phyloP scores from a whole-genome alignment of 495 filamentous ascomycete genomes.

The Thermothielavioides terrestris region DNA sequence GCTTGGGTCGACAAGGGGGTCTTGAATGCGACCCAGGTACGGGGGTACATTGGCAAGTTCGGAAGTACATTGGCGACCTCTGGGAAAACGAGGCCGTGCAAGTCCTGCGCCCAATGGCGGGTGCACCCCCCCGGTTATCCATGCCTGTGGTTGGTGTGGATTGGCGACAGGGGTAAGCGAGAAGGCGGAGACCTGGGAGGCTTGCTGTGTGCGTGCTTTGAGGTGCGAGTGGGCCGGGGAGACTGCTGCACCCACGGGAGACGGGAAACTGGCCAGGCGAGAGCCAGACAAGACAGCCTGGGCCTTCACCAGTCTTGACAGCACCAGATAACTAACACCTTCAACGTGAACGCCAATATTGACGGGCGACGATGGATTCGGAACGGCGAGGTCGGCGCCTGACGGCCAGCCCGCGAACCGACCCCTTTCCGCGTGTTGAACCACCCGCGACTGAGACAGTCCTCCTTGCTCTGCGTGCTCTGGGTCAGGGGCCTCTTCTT shows the following conservation, averaged over 20 bases:
- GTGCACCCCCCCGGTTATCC: slow-evolving; percentile 2
- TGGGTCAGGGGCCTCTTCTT: background rate
- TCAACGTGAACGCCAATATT: background rate
- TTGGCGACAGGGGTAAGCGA: slow-evolving; percentile 17
- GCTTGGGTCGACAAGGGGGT: slow-evolving; percentile 6
- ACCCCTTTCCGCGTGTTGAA: background rate
- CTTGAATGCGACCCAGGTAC: slow-evolving; percentile 7
- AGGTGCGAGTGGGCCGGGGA: background rate
- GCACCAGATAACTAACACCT: too few relatives aligned
- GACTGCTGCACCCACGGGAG: slow-evolving; percentile 3
- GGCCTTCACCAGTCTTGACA: background rate
- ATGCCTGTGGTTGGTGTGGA: slow-evolving; percentile 15
- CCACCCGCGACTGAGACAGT: background rate
- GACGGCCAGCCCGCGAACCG: slow-evolving; percentile 4
- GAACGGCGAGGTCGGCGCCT: background rate
- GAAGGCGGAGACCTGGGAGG: slow-evolving; percentile 17
- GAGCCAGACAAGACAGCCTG: background rate
- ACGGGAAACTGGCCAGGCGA: too few relatives aligned
- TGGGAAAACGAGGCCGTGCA: slow-evolving; percentile 17
- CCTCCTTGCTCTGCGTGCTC: background rate
- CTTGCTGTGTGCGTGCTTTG: slow-evolving; percentile 12
- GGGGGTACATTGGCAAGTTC: slow-evolving; percentile 9
- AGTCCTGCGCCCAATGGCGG: slow-evolving; percentile 1
- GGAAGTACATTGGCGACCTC: slow-evolving; percentile 26
- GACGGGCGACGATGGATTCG: background rate